phyloP scores from a whole-genome alignment of 139 green algal species.

The Chloropicon primus region DNA sequence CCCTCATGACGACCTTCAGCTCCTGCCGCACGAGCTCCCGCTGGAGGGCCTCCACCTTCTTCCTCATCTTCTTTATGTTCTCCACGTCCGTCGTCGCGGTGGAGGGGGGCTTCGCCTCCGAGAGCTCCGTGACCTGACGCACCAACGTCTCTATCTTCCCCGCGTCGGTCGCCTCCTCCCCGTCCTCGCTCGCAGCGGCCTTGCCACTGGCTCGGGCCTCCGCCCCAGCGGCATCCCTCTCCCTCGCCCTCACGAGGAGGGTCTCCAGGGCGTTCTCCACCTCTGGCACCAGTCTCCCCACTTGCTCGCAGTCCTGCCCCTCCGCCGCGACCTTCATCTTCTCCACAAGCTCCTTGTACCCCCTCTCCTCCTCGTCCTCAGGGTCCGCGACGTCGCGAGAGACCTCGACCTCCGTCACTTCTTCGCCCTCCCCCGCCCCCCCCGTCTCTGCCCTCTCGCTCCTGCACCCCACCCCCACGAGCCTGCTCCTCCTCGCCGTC shows the following conservation, averaged over 20 bases:
- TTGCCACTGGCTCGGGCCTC: background rate
- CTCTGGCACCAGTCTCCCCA: background rate
- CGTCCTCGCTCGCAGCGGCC: background rate
- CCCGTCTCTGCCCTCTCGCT: too few relatives aligned
- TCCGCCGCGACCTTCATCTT: background rate
- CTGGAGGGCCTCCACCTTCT: background rate
- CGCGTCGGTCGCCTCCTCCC: background rate
- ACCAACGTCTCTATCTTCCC: background rate
- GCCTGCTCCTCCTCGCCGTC: too few relatives aligned
- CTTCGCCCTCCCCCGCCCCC: too few relatives aligned
- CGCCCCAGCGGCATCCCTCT: background rate
- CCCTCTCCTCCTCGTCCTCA: background rate
- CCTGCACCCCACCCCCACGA: too few relatives aligned
- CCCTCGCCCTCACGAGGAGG: background rate
- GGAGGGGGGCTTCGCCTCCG: too few relatives aligned
- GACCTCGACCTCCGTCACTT: too few relatives aligned
- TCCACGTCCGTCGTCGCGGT: background rate
- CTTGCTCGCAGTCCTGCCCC: background rate
- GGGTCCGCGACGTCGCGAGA: too few relatives aligned
- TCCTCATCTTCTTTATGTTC: background rate
- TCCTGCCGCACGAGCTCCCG: background rate
- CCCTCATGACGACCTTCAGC: background rate
- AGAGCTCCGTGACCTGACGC: background rate
- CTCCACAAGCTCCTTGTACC: background rate
- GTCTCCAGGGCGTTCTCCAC: background rate